Evolutionary conservation across 805 yeast genomes (phyloP).

Genomic region (Pichia scutulata): DNA sequence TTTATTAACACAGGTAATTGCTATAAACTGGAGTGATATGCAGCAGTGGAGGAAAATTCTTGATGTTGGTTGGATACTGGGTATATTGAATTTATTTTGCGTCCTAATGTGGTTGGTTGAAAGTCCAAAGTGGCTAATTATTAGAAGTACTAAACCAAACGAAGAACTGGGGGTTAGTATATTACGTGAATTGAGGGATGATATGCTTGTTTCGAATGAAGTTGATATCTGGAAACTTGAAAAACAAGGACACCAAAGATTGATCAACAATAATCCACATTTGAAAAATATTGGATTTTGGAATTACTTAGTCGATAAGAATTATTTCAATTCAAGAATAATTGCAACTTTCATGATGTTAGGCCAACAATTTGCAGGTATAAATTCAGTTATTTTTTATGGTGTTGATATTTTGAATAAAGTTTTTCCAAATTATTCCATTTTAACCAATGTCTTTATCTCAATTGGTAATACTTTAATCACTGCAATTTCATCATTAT

Average conservation of each 20-base stretch:
- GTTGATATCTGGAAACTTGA: conserved; percentile 27
- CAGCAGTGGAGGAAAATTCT: conserved; percentile 68
- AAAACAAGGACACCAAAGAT: conserved; percentile 15
- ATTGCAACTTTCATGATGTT: conserved; percentile 67
- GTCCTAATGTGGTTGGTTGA: conserved; percentile 47
- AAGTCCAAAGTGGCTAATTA: conserved; percentile 74
- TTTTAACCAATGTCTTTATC: conserved; percentile 65
- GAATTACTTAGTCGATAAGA: conserved; percentile 43
- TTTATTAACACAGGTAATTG: conserved; percentile 66
- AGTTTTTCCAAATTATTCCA: conserved; percentile 64
- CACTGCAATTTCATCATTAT: conserved; percentile 65
- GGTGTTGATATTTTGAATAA: conserved; percentile 80
- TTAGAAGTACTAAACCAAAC: conserved; percentile 33
- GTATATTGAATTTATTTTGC: conserved; percentile 39
- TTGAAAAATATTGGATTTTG: conserved; percentile 22
- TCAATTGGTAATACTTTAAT: conserved; percentile 68
- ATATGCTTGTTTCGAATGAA: conserved; percentile 15
- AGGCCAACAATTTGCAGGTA: conserved; percentile 89
- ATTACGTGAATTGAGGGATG: conserved; percentile 32
- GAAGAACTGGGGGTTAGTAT: conserved; percentile 17
- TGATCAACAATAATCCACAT: conserved; percentile 19
- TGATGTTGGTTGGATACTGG: conserved; percentile 50
- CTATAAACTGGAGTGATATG: conserved; percentile 58
- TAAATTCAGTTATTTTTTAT: conserved; percentile 86
- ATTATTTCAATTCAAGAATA: conserved; percentile 48